Base-by-base conservation (phyloP, 495 filamentous ascomycete genomes). In the Penicillium arizonense region DNA sequence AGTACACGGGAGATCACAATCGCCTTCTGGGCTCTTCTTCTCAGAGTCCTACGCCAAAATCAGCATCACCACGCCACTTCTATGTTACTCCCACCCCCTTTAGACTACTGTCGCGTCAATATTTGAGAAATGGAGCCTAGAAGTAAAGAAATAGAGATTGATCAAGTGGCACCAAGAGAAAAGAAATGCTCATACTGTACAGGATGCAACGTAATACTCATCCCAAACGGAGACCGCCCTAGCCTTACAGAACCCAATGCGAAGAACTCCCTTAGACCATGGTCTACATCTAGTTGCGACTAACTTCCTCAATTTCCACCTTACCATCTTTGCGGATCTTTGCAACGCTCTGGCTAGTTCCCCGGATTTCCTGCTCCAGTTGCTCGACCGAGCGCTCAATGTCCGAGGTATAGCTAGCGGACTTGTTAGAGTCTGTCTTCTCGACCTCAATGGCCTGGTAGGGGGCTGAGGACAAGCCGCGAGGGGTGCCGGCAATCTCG, bases 401-500 rank as follows among this genome's bases (percentile, higher is more conserved):
- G 4, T 58, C 70, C 2, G 69, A 53, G 3, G 58, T 60, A 32
- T 58, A 38, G 33, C 55, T 54, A 12, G 62, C 47, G 7, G 58
- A 57, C 44, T 62, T 47, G 33, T 60, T 57, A 20, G 62, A 52
- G 12, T 59, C 55, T 24, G 68, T 64, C 5, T 38, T 46, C 13
- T 56, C 52, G 12, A 53, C 50, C 6, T 41, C 52, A 13, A 65
- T 58, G 9, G 47, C 39, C 21, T 84, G 71, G 5, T 80, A 71
- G 0, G 74, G 76, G 2, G 86, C 82, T 14, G 83, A 74, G 38
- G 91, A 81, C 32, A 76, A 58, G 11, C 73, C 75, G 1, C 73
- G 59, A 20, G 72, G 82, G 1, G 84, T 69, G 54, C 88, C 84
- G 0, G 94, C 93, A 30, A 96, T 82, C 71, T 97, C 94, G 52